A percentile compares a stretch with the other conserved stretches of the same genome.
Conservation (phyloP, 2,329 filamentous ascomycete genomes). For the Coniochaeta prunicola region DNA sequence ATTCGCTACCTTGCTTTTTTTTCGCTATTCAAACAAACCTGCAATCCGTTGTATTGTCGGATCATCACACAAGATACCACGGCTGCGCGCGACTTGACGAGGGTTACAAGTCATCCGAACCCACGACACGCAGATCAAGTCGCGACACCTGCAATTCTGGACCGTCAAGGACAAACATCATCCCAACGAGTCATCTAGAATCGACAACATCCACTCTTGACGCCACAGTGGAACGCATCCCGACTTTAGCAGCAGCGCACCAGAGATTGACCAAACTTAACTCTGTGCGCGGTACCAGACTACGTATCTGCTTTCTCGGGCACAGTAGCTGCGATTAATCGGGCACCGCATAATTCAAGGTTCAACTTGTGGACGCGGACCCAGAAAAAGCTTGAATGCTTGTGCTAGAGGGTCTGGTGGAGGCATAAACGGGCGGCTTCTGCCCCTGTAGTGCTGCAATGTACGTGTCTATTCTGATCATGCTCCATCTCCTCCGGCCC, state of each 20-base stretch:
- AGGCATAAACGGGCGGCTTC: constrained; percentile 5
- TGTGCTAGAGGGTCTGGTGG: not conserved
- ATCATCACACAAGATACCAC: not conserved
- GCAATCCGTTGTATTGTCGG: not conserved
- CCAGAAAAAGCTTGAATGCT: constrained; percentile 3
- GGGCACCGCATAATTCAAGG: not conserved
- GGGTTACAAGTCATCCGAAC: not conserved
- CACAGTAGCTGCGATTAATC: not conserved
- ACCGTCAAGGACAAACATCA: not conserved
- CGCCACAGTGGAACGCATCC: constrained; percentile 1
- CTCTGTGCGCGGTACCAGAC: not conserved
- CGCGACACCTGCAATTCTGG: not conserved
- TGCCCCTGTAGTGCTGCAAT: constrained; percentile 7
- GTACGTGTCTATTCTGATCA: constrained; percentile 4
- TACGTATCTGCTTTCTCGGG: not conserved
- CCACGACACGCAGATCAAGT: not conserved
- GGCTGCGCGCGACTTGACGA: not conserved
- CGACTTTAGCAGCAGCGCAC: not conserved
- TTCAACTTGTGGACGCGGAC: not conserved
- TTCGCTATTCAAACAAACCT: not conserved
- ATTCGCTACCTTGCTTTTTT: not conserved
- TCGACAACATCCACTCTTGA: not conserved
- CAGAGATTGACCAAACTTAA: not conserved
- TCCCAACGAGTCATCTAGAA: not conserved
- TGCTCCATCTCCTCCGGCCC: not conserved